Evolutionary conservation across 805 yeast genomes (phyloP).

Genomic region (Saccharomycopsis microspora): DNA sequence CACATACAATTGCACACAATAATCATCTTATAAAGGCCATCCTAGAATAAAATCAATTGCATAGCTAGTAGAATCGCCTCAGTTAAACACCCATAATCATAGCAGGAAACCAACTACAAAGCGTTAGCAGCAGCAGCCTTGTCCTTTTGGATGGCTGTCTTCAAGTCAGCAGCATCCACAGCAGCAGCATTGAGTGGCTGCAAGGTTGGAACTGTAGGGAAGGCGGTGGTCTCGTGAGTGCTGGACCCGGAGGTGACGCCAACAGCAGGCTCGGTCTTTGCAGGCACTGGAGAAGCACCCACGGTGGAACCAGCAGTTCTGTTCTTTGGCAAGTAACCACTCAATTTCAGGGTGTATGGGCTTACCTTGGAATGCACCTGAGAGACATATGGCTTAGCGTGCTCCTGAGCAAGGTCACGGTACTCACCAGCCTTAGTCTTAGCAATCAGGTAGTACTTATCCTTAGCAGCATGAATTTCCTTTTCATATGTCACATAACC

Average conservation of each 20-base stretch:
- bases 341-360: conserved; percentile 52
- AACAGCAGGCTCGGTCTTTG: conserved; percentile 15
- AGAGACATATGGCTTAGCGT: conserved; percentile 47
- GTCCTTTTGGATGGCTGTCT: conserved; percentile 17
- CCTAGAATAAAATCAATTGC: too few species aligned
- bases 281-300: conserved; percentile 21
- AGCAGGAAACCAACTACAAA: background rate
- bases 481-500: conserved; percentile 63
- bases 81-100: too few species aligned
- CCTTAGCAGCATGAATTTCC: conserved; percentile 55
- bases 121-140: conserved; percentile 1
- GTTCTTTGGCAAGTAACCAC: conserved; percentile 29
- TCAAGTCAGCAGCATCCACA: conserved; percentile 23
- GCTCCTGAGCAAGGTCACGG: conserved; percentile 34
- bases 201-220: conserved; percentile 13
- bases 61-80: too few species aligned
- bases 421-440: conserved; percentile 30
- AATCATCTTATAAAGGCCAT: too few species aligned
- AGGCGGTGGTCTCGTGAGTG: conserved; percentile 7
- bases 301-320: conserved; percentile 70
- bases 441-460: conserved; percentile 30
- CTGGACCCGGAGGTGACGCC: conserved; percentile 10
- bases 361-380: conserved; percentile 48
- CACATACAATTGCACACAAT: too few species aligned
- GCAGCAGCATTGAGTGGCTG: conserved; percentile 19